These are phyloP conservation scores for Rachicladosporium sp. DNA, from an alignment of 2,329 filamentous ascomycete species.

Conservation along the genomic window DNA sequence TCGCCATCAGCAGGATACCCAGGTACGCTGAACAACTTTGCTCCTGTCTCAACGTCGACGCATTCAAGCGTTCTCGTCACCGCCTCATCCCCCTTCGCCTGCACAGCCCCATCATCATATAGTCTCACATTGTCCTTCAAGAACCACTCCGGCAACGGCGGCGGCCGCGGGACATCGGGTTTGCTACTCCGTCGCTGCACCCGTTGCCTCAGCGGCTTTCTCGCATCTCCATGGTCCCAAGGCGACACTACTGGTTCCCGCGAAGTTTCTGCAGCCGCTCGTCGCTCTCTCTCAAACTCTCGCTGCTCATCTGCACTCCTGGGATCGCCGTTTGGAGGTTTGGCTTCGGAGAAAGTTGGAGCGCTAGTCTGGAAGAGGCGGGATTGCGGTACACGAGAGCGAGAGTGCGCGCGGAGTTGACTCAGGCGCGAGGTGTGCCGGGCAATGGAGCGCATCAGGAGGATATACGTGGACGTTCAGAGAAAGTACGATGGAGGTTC, in stretches of 20 bases:
- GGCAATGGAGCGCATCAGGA: no score
- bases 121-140: slow-evolving; percentile 24
- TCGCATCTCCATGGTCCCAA: background rate
- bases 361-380: no score
- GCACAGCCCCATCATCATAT: slow-evolving; percentile 2
- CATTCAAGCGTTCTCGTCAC: slow-evolving; percentile 14
- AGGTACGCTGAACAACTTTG: slow-evolving; percentile 20
- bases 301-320: no score
- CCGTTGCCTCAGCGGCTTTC: slow-evolving; percentile 13
- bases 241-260: slow-evolving; percentile 5
- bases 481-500: no score
- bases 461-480: no score
- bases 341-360: no score
- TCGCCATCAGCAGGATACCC: slow-evolving; percentile 9
- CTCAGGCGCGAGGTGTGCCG: no score
- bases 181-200: slow-evolving; percentile 3
- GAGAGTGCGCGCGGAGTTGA: no score
- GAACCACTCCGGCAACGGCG: slow-evolving; percentile 27
- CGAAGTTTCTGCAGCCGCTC: background rate
- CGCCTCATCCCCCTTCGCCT: background rate
- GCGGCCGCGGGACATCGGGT: slow-evolving; percentile 16
- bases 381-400: no score
- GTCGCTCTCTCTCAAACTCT: no score
- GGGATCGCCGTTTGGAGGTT: no score
- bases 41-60: slow-evolving; percentile 19